A percentile compares a stretch with the other conserved stretches of the same genome.
phyloP scores from a whole-genome alignment of 2,329 filamentous ascomycete species.

The Podosphaera xanthii region DNA sequence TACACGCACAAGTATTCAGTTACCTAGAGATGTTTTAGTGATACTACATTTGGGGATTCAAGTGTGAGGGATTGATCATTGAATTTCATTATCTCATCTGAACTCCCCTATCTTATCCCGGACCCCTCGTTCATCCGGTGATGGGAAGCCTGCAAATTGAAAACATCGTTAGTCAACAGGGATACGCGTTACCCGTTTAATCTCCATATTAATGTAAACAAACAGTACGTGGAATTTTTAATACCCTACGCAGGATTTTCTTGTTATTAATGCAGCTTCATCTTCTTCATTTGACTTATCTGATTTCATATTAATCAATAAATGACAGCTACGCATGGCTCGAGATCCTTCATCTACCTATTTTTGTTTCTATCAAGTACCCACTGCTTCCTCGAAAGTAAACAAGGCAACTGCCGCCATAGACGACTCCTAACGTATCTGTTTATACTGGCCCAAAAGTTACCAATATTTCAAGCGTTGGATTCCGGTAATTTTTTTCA shows the following conservation, averaged over 20 bases:
- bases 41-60: no score
- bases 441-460: conserved; percentile 10
- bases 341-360: conserved; percentile 7
- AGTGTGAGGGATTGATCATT: no score
- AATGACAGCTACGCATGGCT: conserved; percentile 7
- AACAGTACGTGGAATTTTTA: neutral
- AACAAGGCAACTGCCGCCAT: conserved; percentile 5
- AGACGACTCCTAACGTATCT: conserved; percentile 6
- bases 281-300: neutral
- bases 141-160: neutral
- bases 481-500: conserved; percentile 6
- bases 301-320: neutral
- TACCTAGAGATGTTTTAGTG: no score
- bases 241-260: neutral
- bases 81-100: neutral
- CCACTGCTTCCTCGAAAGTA: conserved; percentile 11
- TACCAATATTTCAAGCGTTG: conserved; percentile 7
- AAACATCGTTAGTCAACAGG: neutral
- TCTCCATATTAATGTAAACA: neutral
- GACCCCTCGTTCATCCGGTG: neutral
- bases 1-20: no score
- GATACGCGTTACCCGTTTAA: neutral
- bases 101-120: neutral
- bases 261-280: neutral
- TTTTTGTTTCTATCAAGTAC: conserved; percentile 6